phyloP scores from a whole-genome alignment of 192 early-diverging fungal genomes.

The Umbelopsis sp. region DNA sequence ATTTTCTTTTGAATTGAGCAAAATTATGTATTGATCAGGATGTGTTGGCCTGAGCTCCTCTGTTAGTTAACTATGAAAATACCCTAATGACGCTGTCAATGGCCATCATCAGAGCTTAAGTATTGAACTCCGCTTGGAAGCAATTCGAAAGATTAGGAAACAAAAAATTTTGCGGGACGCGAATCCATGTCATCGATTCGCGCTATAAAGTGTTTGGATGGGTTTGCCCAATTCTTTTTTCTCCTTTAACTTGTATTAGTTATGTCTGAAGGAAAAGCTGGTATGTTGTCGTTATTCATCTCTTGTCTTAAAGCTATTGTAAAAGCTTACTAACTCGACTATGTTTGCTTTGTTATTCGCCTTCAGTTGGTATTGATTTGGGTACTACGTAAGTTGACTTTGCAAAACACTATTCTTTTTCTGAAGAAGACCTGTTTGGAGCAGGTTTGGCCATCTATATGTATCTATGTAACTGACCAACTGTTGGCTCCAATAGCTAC shows the following conservation, averaged over 20 bases:
- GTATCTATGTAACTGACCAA: neutral
- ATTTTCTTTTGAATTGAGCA: too few species aligned
- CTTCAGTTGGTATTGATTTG: constrained; percentile 42
- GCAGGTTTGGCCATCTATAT: neutral
- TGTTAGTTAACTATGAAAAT: too few species aligned
- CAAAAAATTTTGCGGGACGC: constrained; percentile 14
- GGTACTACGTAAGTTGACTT: constrained; percentile 67
- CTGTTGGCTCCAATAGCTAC: neutral
- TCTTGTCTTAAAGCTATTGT: neutral
- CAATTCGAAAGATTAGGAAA: constrained; percentile 18
- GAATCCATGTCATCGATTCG: constrained; percentile 14
- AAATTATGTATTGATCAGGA: too few species aligned
- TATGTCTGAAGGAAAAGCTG: constrained; percentile 22
- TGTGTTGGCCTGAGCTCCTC: too few species aligned
- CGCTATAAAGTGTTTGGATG: constrained; percentile 17
- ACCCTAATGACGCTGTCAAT: too few species aligned
- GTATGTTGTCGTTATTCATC: neutral
- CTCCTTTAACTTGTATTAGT: constrained; percentile 3
- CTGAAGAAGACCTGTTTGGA: neutral
- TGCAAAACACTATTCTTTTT: constrained; percentile 37
- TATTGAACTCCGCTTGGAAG: constrained; percentile 7
- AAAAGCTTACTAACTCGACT: neutral
- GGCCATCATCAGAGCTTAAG: too few species aligned
- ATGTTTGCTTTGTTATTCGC: neutral
- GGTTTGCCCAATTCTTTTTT: neutral